Percentiles rank a stretch among this genome's conserved stretches.
Evolutionary conservation across 2,329 filamentous ascomycete genomes (phyloP).

Genomic region (Fusarium sp.): DNA sequence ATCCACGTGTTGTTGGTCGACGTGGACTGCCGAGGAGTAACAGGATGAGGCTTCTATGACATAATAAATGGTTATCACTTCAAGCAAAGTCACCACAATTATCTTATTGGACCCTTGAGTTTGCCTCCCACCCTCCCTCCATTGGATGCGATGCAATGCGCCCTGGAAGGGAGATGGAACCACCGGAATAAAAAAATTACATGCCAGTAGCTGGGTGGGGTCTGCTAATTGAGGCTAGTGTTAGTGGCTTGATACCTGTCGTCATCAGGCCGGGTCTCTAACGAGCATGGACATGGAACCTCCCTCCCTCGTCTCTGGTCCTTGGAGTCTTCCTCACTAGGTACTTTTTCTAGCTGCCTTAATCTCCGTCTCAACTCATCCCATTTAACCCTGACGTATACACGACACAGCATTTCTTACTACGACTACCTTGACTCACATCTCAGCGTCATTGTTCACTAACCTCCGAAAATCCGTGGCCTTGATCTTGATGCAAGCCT

Average conservation of each 20-base stretch:
- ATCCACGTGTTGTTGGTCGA: conserved; percentile 14
- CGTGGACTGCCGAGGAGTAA: neutral
- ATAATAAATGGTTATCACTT: neutral
- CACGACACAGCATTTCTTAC: conserved; percentile 6
- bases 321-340: conserved; percentile 6
- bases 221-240: conserved; percentile 24
- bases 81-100: neutral
- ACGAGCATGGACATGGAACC: conserved; percentile 31
- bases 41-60: neutral
- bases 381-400: conserved; percentile 8
- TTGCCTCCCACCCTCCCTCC: too few relatives aligned
- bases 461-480: conserved; percentile 8
- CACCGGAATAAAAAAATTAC: neutral
- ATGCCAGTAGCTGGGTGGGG: conserved; percentile 11
- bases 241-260: conserved; percentile 42
- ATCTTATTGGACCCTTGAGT: conserved; percentile 13
- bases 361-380: conserved; percentile 19
- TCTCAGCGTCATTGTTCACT: conserved; percentile 8
- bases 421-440: conserved; percentile 15
- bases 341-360: conserved; percentile 18
- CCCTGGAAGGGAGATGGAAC: neutral
- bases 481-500: conserved; percentile 39
- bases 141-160: neutral
- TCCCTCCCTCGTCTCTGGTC: conserved; percentile 1
- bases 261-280: conserved; percentile 31